Evolutionary conservation across 305 asterid species (phyloP).

Genomic region (Fraxinus velutina): DNA sequence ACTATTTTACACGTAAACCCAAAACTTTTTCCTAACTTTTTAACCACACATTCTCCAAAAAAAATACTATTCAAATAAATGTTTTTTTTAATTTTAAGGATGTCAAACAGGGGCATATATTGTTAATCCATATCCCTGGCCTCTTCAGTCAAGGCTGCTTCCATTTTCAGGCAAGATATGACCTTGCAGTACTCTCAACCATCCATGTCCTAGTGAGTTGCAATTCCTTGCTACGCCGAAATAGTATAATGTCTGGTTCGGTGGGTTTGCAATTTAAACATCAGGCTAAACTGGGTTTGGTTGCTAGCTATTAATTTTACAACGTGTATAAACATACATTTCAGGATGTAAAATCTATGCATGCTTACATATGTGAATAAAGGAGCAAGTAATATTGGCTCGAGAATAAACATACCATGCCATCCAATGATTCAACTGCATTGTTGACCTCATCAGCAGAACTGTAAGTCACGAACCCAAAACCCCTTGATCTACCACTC

Average conservation of each 20-base stretch:
- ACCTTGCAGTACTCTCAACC: not conserved
- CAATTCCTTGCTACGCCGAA: not conserved
- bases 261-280: not conserved
- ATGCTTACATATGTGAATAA: not conserved
- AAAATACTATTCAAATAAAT: too few species aligned
- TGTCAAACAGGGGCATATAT: not conserved
- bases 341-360: not conserved
- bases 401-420: constrained; percentile 46
- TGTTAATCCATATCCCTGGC: not conserved
- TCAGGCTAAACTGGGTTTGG: not conserved
- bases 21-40: too few species aligned
- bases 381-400: not conserved
- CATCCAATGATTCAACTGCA: constrained; percentile 62
- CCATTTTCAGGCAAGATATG: not conserved
- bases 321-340: not conserved
- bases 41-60: too few species aligned
- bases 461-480: constrained; percentile 78
- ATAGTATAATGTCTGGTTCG: not conserved
- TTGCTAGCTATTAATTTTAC: not conserved
- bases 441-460: constrained; percentile 60
- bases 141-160: not conserved
- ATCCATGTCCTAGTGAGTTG: not conserved
- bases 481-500: constrained; percentile 86
- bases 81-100: too few species aligned
- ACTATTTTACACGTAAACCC: too few species aligned